Evolutionary conservation across 768 basidiomycete species (phyloP).

Genomic region (Cytidiella melzeri): DNA sequence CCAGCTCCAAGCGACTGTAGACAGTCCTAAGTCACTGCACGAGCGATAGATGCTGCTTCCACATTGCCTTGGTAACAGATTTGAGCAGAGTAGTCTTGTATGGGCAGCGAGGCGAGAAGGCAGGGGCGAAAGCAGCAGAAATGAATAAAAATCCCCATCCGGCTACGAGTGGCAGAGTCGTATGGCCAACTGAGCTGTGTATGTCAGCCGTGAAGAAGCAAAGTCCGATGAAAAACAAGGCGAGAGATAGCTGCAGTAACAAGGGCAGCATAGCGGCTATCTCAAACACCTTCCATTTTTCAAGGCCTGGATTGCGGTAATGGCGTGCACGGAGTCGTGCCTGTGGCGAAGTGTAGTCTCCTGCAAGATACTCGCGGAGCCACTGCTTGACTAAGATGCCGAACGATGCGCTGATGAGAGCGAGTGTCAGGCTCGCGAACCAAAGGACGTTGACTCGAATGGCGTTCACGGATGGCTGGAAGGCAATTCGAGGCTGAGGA

Average conservation of each 20-base stretch:
- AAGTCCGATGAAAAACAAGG: constrained; percentile 16
- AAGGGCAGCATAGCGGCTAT: constrained; percentile 15
- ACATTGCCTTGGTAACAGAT: too few species aligned
- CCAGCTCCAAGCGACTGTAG: too few species aligned
- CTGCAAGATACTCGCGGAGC: not conserved
- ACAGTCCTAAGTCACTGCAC: too few species aligned
- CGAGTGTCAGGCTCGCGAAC: constrained; percentile 7
- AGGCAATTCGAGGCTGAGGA: not conserved
- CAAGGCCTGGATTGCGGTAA: constrained; percentile 13
- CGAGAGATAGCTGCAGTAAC: constrained; percentile 15
- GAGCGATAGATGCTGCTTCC: too few species aligned
- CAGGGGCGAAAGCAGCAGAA: not conserved
- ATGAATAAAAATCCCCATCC: not conserved
- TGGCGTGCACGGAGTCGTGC: constrained; percentile 14
- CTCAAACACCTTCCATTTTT: constrained; percentile 9
- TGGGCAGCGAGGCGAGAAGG: not conserved
- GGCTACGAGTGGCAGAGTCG: not conserved
- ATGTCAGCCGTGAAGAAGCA: constrained; percentile 10
- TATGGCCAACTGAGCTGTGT: not conserved
- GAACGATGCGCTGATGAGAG: constrained; percentile 3
- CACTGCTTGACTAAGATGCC: constrained; percentile 6
- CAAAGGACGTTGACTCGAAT: constrained; percentile 6
- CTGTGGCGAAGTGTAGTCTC: not conserved
- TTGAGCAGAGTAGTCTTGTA: too few species aligned
- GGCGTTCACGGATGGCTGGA: not conserved